Base-by-base conservation (phyloP, 2,329 filamentous ascomycete species). In the Hymenoscyphus albidus region DNA sequence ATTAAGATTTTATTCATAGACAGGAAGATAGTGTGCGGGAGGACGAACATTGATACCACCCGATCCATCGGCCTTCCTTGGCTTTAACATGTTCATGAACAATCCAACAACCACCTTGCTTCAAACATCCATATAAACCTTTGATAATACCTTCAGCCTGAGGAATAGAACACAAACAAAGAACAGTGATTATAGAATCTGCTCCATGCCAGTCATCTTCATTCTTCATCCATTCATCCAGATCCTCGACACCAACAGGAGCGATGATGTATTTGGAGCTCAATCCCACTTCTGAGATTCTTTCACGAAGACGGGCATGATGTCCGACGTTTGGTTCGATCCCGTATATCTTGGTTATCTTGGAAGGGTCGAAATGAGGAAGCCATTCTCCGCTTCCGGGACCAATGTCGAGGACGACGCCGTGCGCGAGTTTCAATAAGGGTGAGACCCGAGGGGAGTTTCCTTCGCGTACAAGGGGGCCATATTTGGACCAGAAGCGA, bases 361-460 rank as follows among this genome's bases (percentile, higher is more conserved):
- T 64, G 31, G 51, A 59, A 40, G 64, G 60, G 35, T 70, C 64
- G 64, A 87, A 85, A 18, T 87, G 74, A 42, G 82, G 78, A 3
- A 85, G 80, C 86, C 85, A 89, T 74, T 86, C 79, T 2, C 87
- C 87, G 55, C 89, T 74, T 2, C 85, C 88, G 1, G 87, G 82
- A 2, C 87, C 87, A 62, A 89, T 80, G 75, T 90, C 88, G 73
- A 74, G 48, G 70, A 71, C 14, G 74, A 74, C 69, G 5, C 73
- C 73, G 3, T 59, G 58, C 0, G 70, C 71, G 14, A 66, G 58
- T 5, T 38, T 31, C 9, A 72, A 65, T 18, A 71, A 58, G 0
- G 86, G 83, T 10, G 82, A 72, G 2, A 89, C 82, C 35, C 75
- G 75, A 0, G 70, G 70, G 42, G 77, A 78, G 18, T 76, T 80